phyloP scores from a whole-genome alignment of 306 rosid species.

The Castanea sativa region DNA sequence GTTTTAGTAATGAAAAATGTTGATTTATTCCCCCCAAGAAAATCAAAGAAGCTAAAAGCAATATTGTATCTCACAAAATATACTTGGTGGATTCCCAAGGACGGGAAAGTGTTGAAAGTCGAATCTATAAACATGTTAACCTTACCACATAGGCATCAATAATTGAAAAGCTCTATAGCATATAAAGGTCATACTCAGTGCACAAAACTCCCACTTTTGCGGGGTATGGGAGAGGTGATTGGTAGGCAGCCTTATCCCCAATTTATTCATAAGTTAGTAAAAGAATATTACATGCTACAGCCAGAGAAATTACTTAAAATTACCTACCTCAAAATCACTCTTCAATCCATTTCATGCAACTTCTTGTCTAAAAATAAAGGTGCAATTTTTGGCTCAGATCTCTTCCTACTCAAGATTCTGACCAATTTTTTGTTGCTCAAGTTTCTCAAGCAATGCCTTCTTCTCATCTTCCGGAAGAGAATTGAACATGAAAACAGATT shows the following conservation, averaged over 20 bases:
- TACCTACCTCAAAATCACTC: background rate
- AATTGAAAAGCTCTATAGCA: too few relatives aligned
- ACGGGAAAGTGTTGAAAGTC: too few relatives aligned
- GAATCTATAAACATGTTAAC: too few relatives aligned
- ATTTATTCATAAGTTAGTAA: background rate
- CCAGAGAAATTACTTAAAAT: background rate
- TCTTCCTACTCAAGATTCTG: slow-evolving; percentile 15
- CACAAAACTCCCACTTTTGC: too few relatives aligned
- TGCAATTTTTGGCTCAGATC: background rate
- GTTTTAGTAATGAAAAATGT: too few relatives aligned
- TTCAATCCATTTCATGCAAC: background rate
- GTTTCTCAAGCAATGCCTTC: slow-evolving; percentile 58
- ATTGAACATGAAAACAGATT: slow-evolving; percentile 81
- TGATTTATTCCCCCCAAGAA: background rate
- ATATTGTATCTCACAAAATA: too few relatives aligned
- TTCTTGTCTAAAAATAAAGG: background rate
- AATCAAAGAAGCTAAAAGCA: too few relatives aligned
- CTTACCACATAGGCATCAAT: too few relatives aligned
- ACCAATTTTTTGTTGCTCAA: slow-evolving; percentile 48
- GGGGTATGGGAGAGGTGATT: too few relatives aligned
- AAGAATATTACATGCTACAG: background rate
- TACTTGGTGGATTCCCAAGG: too few relatives aligned
- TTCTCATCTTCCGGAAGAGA: slow-evolving; percentile 64
- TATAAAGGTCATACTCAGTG: too few relatives aligned
- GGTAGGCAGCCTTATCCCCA: too few relatives aligned